Evolutionary conservation across 179 eudicot species (phyloP).

Genomic region (Amaranthus tricolor): DNA sequence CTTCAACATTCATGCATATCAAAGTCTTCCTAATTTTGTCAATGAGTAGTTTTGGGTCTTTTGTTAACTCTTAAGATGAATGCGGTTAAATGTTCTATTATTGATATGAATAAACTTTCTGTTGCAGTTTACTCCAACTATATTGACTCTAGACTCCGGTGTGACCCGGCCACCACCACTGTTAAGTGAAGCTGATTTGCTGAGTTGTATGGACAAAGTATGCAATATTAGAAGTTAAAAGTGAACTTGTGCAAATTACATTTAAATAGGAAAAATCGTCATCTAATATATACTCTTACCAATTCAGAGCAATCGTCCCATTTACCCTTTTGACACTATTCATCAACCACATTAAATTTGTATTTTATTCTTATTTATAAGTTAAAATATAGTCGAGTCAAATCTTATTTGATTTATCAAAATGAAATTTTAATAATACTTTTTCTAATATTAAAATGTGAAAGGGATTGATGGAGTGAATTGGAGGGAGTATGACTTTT

Average conservation of each 20-base stretch:
- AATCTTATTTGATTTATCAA: too few species aligned
- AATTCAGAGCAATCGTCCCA: too few species aligned
- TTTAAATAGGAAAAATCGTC: too few species aligned
- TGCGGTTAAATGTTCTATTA: not conserved
- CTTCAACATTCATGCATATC: constrained; percentile 1
- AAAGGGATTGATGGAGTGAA: too few species aligned
- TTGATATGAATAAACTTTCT: not conserved
- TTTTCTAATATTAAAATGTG: too few species aligned
- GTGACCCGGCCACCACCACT: constrained; percentile 92
- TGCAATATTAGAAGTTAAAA: constrained; percentile 16
- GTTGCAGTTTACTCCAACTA: constrained; percentile 74
- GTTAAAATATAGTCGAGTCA: too few species aligned
- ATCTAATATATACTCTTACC: too few species aligned
- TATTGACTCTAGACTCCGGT: constrained; percentile 82
- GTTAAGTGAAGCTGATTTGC: constrained; percentile 93
- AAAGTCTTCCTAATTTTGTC: not conserved
- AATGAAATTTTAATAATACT: too few species aligned
- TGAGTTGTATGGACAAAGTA: constrained; percentile 94
- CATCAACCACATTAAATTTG: too few species aligned
- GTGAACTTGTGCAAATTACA: not conserved
- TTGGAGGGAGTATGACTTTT: too few species aligned
- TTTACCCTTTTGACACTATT: too few species aligned
- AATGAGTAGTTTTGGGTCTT: not conserved
- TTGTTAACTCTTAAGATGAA: not conserved
- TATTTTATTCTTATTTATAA: too few species aligned